Conservation (phyloP, 2,329 filamentous ascomycete genomes). For the Botrytis porri region DNA sequence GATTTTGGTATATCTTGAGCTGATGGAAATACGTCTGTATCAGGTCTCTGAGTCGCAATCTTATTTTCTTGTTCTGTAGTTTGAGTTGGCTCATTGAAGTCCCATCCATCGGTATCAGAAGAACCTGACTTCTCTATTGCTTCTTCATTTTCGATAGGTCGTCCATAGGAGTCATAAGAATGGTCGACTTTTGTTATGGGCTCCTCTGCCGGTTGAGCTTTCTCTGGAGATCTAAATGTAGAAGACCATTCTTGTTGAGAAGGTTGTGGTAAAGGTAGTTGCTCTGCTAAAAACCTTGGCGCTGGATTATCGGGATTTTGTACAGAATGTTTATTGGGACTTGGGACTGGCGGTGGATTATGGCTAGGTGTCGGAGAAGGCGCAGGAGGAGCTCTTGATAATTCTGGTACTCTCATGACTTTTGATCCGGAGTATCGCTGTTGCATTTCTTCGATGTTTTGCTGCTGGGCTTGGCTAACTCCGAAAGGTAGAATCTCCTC, state of each 20-base stretch:
- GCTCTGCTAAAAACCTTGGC: slow-evolving; percentile 52
- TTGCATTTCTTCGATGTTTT: slow-evolving; percentile 36
- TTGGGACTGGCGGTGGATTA: slow-evolving; percentile 52
- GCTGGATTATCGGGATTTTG: slow-evolving; percentile 47
- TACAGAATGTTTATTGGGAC: slow-evolving; percentile 39
- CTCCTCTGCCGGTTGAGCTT: slow-evolving; percentile 46
- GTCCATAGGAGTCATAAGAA: slow-evolving; percentile 56
- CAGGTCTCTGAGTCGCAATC: slow-evolving; percentile 63
- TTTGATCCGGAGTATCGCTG: slow-evolving; percentile 49
- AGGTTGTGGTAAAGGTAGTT: slow-evolving; percentile 44
- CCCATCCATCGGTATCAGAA: slow-evolving; percentile 75
- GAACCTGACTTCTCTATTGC: slow-evolving; percentile 47
- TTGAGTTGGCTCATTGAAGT: slow-evolving; percentile 76
- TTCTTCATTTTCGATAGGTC: slow-evolving; percentile 44
- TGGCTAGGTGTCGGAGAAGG: slow-evolving; percentile 54
- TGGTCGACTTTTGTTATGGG: slow-evolving; percentile 56
- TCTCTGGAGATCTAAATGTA: slow-evolving; percentile 33
- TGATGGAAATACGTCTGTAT: slow-evolving; percentile 85
- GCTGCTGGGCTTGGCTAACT: slow-evolving; percentile 42
- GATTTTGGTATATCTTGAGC: slow-evolving; percentile 77
- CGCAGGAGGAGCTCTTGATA: slow-evolving; percentile 43
- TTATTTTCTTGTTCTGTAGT: slow-evolving; percentile 55
- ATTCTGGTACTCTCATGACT: slow-evolving; percentile 52
- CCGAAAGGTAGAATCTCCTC: slow-evolving; percentile 54
- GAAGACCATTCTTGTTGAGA: slow-evolving; percentile 40